Percentiles rank a stretch among this genome's conserved stretches.
Evolutionary conservation across 1,139 yeast genomes (phyloP).

Genomic region (Taphrina betulina): DNA sequence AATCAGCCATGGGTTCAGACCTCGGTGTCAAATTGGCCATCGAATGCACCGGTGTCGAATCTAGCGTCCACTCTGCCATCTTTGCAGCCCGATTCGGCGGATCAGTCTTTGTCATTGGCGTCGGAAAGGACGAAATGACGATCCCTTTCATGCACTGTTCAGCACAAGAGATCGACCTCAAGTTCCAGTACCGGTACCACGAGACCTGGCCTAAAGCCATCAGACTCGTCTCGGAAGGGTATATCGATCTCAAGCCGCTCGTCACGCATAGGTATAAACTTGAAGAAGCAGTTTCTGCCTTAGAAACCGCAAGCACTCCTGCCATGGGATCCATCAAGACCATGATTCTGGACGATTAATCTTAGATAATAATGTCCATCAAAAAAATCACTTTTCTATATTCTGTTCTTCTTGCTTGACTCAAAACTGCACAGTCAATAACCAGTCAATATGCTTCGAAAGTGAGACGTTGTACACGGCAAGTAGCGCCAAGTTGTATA

Average conservation of each 20-base stretch:
- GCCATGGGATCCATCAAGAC: slow-evolving; percentile 42
- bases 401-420: no score
- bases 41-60: slow-evolving; percentile 68
- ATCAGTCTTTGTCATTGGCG: slow-evolving; percentile 65
- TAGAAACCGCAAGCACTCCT: slow-evolving; percentile 52
- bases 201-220: slow-evolving; percentile 72
- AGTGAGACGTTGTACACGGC: no score
- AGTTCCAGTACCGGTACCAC: slow-evolving; percentile 80
- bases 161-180: slow-evolving; percentile 64
- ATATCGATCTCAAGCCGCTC: slow-evolving; percentile 54
- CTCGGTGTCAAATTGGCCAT: slow-evolving; percentile 61
- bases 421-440: no score
- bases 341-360: slow-evolving; percentile 40
- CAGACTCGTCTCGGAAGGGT: slow-evolving; percentile 58
- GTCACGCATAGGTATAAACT: slow-evolving; percentile 68
- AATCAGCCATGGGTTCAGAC: slow-evolving; percentile 44
- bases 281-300: slow-evolving; percentile 65
- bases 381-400: background rate
- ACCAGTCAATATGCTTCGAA: no score
- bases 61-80: slow-evolving; percentile 61
- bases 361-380: background rate
- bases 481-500: no score
- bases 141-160: slow-evolving; percentile 71
- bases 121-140: slow-evolving; percentile 59
- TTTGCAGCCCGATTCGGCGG: slow-evolving; percentile 59